Evolutionary conservation across 176 grass and related monocot species (phyloP).

Genomic region (Melocanna baccifera): DNA sequence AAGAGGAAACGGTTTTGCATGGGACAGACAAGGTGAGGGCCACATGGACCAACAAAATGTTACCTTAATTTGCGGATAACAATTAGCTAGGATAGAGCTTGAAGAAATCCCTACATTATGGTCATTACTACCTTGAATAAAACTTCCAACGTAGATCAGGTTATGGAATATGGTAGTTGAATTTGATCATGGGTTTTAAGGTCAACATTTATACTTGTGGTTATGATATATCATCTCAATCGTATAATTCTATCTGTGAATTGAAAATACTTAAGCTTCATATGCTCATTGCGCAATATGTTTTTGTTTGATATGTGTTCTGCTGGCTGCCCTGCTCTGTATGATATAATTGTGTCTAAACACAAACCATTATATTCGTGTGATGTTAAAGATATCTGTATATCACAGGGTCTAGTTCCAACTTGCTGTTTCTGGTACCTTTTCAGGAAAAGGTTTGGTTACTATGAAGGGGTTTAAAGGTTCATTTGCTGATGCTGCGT

Average conservation of each 20-base stretch:
- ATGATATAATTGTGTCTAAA: background rate
- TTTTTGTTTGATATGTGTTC: background rate
- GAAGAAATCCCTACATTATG: background rate
- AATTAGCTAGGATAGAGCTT: background rate
- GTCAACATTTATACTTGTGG: background rate
- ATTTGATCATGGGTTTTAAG: background rate
- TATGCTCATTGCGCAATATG: background rate
- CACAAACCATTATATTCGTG: background rate
- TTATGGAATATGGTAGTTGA: background rate
- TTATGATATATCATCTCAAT: slow-evolving; percentile 15
- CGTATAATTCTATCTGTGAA: background rate
- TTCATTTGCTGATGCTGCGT: slow-evolving; percentile 68
- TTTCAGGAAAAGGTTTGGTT: slow-evolving; percentile 68
- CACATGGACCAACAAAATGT: background rate
- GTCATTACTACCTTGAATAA: background rate
- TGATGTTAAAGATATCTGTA: background rate
- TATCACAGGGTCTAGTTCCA: background rate
- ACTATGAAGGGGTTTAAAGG: slow-evolving; percentile 62
- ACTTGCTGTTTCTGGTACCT: background rate
- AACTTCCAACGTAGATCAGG: background rate
- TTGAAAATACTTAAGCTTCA: background rate
- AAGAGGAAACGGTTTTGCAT: too few species aligned
- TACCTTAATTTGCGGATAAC: slow-evolving; percentile 19
- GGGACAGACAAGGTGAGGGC: background rate
- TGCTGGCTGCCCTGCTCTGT: background rate